phyloP scores from a whole-genome alignment of 2,329 filamentous ascomycete species.

The Dothiorella sarmentorum region DNA sequence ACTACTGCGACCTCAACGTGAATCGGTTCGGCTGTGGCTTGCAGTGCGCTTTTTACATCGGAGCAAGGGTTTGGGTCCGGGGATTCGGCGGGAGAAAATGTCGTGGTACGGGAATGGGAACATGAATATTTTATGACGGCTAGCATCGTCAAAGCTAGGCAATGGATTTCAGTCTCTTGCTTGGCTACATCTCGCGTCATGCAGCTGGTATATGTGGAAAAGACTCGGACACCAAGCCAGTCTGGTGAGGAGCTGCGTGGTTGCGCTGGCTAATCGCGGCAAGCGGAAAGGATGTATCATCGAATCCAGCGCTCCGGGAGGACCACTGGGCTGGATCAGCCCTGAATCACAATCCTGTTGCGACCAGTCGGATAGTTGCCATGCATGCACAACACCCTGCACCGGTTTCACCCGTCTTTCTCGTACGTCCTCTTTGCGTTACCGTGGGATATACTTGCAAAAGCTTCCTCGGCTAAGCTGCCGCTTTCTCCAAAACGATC shows the following conservation, averaged over 20 bases:
- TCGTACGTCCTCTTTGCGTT: no score
- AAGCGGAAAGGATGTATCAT: no score
- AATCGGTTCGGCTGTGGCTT: constrained; percentile 15
- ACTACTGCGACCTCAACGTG: constrained; percentile 10
- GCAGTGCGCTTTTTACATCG: constrained; percentile 14
- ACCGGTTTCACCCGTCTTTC: no score
- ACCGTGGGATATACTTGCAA: no score
- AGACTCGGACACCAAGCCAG: not conserved
- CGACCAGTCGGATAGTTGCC: not conserved
- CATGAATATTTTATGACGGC: constrained; percentile 8
- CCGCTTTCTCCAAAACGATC: no score
- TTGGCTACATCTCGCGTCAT: not conserved
- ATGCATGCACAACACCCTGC: not conserved
- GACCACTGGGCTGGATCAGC: not conserved
- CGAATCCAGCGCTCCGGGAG: not conserved
- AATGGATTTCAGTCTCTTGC: constrained; percentile 14
- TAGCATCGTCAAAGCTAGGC: constrained; percentile 15
- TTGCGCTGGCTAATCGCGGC: not conserved
- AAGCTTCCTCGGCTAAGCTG: no score
- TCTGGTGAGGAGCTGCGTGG: not conserved
- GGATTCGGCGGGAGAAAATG: constrained; percentile 17
- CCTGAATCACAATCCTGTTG: not conserved
- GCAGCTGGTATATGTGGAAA: not conserved
- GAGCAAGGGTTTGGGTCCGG: constrained; percentile 17
- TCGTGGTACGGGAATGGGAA: constrained; percentile 14